Evolutionary conservation across 2,329 filamentous ascomycete genomes (phyloP).

Genomic region (Chaetomium sp.): DNA sequence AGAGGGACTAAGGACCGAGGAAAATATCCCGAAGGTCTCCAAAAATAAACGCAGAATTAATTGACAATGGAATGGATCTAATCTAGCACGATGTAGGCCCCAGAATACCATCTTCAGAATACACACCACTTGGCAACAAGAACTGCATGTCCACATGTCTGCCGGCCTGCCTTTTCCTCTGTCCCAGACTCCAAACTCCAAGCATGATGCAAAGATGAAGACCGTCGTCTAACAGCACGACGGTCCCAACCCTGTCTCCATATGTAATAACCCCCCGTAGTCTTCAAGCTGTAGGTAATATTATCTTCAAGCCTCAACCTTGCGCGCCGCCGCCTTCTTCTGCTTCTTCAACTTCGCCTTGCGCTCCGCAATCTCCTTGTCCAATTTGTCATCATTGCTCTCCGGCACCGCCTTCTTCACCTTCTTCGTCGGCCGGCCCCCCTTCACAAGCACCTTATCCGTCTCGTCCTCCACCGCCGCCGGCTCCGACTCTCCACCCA

Average conservation of each 20-base stretch:
- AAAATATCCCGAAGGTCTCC: too few species aligned
- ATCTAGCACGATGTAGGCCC: too few species aligned
- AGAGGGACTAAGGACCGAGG: too few species aligned
- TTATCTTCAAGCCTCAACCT: conserved; percentile 18
- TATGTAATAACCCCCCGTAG: background rate
- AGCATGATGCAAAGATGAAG: conserved; percentile 19
- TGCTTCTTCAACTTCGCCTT: conserved; percentile 54
- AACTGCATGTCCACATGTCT: conserved; percentile 3
- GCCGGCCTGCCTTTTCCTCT: conserved; percentile 15
- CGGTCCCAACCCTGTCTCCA: background rate
- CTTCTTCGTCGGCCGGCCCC: conserved; percentile 36
- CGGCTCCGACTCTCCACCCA: conserved; percentile 25
- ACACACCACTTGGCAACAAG: conserved; percentile 6
- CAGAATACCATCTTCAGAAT: too few species aligned
- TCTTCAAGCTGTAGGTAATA: background rate
- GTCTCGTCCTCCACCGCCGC: conserved; percentile 19
- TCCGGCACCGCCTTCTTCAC: conserved; percentile 31
- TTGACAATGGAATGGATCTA: too few species aligned
- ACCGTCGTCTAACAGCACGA: background rate
- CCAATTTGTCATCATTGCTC: conserved; percentile 46
- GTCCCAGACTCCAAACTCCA: conserved; percentile 22
- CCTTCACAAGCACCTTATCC: conserved; percentile 23
- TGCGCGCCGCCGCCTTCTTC: conserved; percentile 47
- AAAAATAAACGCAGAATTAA: too few species aligned
- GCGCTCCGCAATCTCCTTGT: conserved; percentile 54